Percentiles rank a stretch among this genome's conserved stretches.
phyloP scores from a whole-genome alignment of 768 basidiomycete species.

The Hysterangium stoloniferum region DNA sequence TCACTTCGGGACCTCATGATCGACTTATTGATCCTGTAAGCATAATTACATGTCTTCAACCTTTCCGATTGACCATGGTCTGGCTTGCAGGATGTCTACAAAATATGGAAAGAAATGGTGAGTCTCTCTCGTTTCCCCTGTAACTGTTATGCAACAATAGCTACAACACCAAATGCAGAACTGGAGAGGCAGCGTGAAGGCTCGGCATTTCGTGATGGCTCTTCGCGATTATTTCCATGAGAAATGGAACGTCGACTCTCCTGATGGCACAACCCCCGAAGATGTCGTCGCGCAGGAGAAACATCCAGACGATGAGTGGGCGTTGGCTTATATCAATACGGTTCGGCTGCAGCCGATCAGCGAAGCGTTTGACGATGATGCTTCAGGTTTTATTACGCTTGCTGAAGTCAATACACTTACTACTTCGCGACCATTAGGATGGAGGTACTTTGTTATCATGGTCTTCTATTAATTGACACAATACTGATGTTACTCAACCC shows the following conservation, averaged over 20 bases:
- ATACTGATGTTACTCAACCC: not conserved
- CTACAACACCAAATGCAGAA: not conserved
- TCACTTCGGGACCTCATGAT: conserved; percentile 33
- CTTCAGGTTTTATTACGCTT: conserved; percentile 26
- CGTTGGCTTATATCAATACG: conserved; percentile 19
- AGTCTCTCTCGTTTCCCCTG: not conserved
- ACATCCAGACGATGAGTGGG: conserved; percentile 20
- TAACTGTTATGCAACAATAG: too few relatives aligned
- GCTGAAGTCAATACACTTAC: conserved; percentile 26
- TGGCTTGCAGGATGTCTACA: conserved; percentile 3
- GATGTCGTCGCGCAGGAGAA: too few relatives aligned
- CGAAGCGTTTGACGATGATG: conserved; percentile 28
- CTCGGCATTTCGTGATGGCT: conserved; percentile 22
- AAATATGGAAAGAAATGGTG: conserved; percentile 13
- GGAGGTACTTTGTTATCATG: conserved; percentile 19
- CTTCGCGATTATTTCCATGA: conserved; percentile 26
- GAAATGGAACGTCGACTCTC: too few relatives aligned
- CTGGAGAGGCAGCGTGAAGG: conserved; percentile 23
- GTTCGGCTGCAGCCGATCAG: conserved; percentile 18
- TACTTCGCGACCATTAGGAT: conserved; percentile 16
- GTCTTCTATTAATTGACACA: not conserved
- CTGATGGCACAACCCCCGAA: too few relatives aligned
- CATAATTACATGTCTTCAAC: conserved; percentile 7
- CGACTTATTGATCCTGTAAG: conserved; percentile 32
- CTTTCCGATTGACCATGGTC: not conserved